Evolutionary conservation across 148 eudicot species (phyloP).

Genomic region (Persicaria tinctoria): DNA sequence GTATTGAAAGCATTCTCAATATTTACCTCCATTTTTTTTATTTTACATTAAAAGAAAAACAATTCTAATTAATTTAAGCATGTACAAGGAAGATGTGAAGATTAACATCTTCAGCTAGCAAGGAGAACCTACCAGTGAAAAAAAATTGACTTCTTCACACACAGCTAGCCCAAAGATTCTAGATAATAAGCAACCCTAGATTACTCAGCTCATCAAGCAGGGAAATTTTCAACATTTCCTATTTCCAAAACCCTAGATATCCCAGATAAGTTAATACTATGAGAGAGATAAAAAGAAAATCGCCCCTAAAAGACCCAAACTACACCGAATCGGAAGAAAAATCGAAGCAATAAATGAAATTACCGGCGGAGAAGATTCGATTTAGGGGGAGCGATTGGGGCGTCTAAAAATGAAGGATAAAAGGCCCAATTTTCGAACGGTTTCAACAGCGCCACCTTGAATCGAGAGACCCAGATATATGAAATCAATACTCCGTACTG

Average conservation of each 20-base stretch:
- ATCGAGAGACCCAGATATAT: background rate
- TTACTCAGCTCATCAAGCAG: background rate
- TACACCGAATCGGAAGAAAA: background rate
- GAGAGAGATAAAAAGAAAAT: background rate
- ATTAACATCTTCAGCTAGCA: background rate
- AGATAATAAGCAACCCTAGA: background rate
- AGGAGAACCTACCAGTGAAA: background rate
- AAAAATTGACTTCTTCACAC: background rate
- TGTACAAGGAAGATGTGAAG: background rate
- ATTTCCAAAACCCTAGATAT: background rate
- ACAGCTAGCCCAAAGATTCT: background rate
- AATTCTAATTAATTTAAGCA: too few relatives aligned
- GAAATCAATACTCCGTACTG: too few relatives aligned
- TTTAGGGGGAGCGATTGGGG: background rate
- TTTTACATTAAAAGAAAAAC: too few relatives aligned
- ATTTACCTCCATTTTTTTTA: too few relatives aligned
- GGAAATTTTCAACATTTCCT: background rate
- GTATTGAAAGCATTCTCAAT: too few relatives aligned
- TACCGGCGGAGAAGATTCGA: background rate
- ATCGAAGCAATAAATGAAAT: background rate
- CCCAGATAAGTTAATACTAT: background rate
- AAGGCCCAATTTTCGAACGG: background rate
- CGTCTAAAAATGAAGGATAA: background rate
- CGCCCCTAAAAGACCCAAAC: background rate
- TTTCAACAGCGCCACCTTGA: background rate